Evolutionary conservation across 345 rosid species (phyloP), one percentile per base, ranked within the genome.

Genomic region (Carallia pectinifolia): DNA sequence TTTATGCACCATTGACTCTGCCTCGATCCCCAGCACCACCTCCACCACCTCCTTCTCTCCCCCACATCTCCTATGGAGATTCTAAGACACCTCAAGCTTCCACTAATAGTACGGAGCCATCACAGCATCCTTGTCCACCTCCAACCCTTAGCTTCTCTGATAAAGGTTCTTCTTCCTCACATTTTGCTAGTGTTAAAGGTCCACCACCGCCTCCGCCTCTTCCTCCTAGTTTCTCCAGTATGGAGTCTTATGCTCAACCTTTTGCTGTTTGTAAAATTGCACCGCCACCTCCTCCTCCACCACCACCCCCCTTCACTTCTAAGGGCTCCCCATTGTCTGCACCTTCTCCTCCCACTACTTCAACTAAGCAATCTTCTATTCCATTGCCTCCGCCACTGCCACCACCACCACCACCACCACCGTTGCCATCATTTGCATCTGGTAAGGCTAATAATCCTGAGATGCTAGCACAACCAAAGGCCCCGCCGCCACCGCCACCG

Each of bases 391-490:
- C 70, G 4, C 80, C 85, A 0, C 80, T 78, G 9, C 44, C 67
- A 17, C 79, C 76, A 2, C 81, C 71, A 30, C 72, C 81, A 1
- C 78, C 81, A 1, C 79, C 76, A 2, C 81, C 71, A 30, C 72
- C 81, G 6, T 65, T 73, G 29, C 74, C 81, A 13, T 73, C 76
- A 36, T 68, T 74, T 59, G 36, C 78, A 60, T 31, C 70, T 48
- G 53, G 29, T 27, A 44, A 52, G 34, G 54, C 63, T 36, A 65
- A 40, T 60, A 62, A 39, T 62, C 36, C 50, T 7, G 53, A 44
- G 33, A 70, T 30, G 44, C 7, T 58, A 39, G 34, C 34, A 54
- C 7, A 6, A 33, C 39, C 3, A 10, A 63, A 54, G 6, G 48
- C 64, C 0, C 71, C 62, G 7, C 61, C 15, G 33, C 70, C 19